A percentile compares a stretch with the other conserved stretches of the same genome.
These are phyloP conservation scores for Acrodontium crateriforme DNA, from an alignment of 2,329 filamentous ascomycete genomes.

Conservation along the genomic window DNA sequence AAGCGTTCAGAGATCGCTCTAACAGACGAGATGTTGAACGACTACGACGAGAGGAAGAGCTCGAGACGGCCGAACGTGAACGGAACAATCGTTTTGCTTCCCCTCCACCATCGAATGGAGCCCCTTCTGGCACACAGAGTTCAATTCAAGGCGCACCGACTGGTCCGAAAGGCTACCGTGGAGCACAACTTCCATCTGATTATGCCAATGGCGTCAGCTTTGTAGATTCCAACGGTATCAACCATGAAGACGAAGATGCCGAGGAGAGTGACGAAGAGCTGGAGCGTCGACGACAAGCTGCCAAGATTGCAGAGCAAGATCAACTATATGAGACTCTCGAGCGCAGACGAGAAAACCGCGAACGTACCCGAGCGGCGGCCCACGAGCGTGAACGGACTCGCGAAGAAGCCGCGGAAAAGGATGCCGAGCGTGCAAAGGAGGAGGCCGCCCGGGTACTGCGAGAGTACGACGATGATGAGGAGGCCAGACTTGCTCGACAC, in stretches of 20 bases:
- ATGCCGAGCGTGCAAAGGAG: conserved; percentile 48
- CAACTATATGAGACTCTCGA: conserved; percentile 75
- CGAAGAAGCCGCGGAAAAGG: conserved; percentile 60
- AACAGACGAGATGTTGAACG: conserved; percentile 80
- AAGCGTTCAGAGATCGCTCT: conserved; percentile 84
- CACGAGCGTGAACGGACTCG: conserved; percentile 72
- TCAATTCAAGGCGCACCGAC: conserved; percentile 63
- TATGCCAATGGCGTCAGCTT: conserved; percentile 70
- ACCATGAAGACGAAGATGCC: conserved; percentile 71
- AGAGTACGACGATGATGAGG: conserved; percentile 84
- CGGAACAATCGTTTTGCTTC: conserved; percentile 62
- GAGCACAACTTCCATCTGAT: conserved; percentile 52
- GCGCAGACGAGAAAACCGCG: conserved; percentile 79
- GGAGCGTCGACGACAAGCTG: conserved; percentile 55
- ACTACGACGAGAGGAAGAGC: conserved; percentile 75
- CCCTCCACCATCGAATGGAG: conserved; percentile 59
- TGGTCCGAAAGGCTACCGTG: conserved; percentile 44
- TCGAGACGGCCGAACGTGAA: conserved; percentile 71
- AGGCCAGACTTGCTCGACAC: conserved; percentile 59
- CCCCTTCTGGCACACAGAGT: conserved; percentile 61
- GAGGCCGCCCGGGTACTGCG: conserved; percentile 58
- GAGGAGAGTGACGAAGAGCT: conserved; percentile 80
- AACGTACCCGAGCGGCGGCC: conserved; percentile 69
- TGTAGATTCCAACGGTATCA: conserved; percentile 54
- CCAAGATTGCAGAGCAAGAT: conserved; percentile 61